Base-by-base conservation (phyloP, 352 stramenopile genomes). In the Phytophthora sansomeana region DNA sequence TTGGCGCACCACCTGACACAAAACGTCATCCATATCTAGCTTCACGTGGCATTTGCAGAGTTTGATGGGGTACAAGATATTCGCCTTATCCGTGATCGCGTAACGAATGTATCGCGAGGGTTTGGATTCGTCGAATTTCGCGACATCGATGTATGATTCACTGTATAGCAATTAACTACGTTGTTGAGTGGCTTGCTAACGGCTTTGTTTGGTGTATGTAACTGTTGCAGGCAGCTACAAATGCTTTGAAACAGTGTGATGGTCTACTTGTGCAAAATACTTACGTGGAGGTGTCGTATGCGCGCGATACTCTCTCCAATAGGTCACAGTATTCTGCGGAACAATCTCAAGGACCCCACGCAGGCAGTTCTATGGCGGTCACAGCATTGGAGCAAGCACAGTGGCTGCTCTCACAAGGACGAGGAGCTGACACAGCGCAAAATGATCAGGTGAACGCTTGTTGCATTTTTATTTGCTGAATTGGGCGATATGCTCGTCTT, bases 71-170 rank as follows among this genome's bases (percentile, higher is more conserved):
- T 95, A 6, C 75, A 80, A 10, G 83, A 91, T 19, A 90, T 96
- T 38, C 78, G 88, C 3, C 44, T 96, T 19, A 82, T 95, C 43
- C 83, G 86, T 59, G 86, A 96, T 39, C 86, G 88, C 6, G 58
- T 42, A 13, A 92, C 86, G 13, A 87, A 84, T 38, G 39, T 74
- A 19, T 91, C 86, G 14, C 77, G 86, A 33, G 85, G 88, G 13
- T 95, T 96, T 60, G 86, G 74, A 0, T 96, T 96, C 38, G 67
- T 95, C 19, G 88, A 96, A 58, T 95, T 95, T 57, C 67, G 64
- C 11, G 73, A 90, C 55, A 49, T 84, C 0, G 77, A 92, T 71
- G 88, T 94, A 77, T 19, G 73, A 46, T 24, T 6, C 17, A 26
- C 1, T 19, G 36, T 52, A 58, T 14, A 42, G 14, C 4, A n/a